These are phyloP conservation scores for Yamagishiella unicocca DNA, from an alignment of 139 green algal species.

Conservation along the genomic window DNA sequence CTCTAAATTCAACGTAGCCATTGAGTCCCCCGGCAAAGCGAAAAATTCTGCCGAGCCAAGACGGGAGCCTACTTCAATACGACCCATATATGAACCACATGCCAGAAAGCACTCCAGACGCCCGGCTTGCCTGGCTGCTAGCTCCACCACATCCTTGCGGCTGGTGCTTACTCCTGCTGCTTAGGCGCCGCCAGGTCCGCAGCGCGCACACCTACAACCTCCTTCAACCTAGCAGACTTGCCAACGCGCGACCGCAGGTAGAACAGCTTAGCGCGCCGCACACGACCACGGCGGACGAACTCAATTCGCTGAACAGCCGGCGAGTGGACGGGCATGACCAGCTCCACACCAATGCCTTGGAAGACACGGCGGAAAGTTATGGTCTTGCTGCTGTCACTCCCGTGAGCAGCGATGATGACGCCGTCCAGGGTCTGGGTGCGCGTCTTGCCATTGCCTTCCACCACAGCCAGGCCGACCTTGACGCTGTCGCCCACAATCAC, in stretches of 20 bases:
- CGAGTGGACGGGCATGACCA: conserved; percentile 63
- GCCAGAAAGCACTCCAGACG: no score
- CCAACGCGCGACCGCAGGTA: conserved; percentile 72
- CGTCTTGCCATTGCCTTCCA: conserved; percentile 67
- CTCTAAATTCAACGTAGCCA: no score
- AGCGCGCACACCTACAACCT: conserved; percentile 51
- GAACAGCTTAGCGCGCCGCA: conserved; percentile 77
- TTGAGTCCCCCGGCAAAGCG: no score
- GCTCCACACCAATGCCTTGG: conserved; percentile 72
- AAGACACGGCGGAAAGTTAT: conserved; percentile 58
- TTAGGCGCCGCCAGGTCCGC: conserved; percentile 23
- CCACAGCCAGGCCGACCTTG: conserved; percentile 59
- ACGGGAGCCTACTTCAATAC: no score
- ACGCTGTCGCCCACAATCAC: conserved; percentile 67
- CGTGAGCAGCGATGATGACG: conserved; percentile 64
- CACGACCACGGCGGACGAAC: conserved; percentile 60
- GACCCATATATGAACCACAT: no score
- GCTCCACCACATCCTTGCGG: no score
- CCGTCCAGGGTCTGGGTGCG: conserved; percentile 68
- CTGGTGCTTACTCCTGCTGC: not conserved
- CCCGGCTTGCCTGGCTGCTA: no score
- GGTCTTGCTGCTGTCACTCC: conserved; percentile 62
- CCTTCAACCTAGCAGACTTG: conserved; percentile 71
- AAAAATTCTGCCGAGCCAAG: no score
- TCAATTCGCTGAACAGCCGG: conserved; percentile 58